These are phyloP conservation scores for Chaetomium fimeti DNA, from an alignment of 495 filamentous ascomycete genomes.

Conservation along the genomic window DNA sequence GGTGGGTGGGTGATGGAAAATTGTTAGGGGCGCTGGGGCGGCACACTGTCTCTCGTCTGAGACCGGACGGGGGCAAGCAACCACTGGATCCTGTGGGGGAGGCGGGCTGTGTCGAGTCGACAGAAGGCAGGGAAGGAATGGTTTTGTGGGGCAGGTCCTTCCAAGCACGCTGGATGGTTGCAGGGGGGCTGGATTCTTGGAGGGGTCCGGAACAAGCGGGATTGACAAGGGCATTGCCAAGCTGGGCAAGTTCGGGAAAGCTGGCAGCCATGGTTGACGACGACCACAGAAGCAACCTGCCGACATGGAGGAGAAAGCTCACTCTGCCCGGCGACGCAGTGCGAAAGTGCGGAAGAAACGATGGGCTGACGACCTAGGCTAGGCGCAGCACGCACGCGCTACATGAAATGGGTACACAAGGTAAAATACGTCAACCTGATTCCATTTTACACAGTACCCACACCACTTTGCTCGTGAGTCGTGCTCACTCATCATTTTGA, in stretches of 20 bases:
- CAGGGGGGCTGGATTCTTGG: not conserved
- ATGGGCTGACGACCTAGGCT: not conserved
- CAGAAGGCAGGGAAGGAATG: not conserved
- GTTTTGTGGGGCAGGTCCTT: conserved; percentile 10
- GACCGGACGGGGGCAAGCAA: conserved; percentile 3
- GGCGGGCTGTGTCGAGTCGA: conserved; percentile 26
- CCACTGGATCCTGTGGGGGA: not conserved
- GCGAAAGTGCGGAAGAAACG: not conserved
- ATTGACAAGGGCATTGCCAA: conserved; percentile 9
- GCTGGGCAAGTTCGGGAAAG: not conserved
- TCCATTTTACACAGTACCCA: conserved; percentile 1
- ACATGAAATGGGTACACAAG: not conserved
- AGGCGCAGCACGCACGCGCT: not conserved
- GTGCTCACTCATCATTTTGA: not conserved
- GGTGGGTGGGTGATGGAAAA: conserved; percentile 20
- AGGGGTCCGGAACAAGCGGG: conserved; percentile 16
- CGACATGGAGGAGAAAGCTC: not conserved
- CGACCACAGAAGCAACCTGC: not conserved
- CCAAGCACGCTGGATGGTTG: conserved; percentile 1
- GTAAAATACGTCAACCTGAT: not conserved
- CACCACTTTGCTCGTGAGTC: not conserved
- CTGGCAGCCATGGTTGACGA: not conserved
- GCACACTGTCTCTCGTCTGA: conserved; percentile 15
- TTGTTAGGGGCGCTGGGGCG: conserved; percentile 26
- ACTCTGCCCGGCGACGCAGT: not conserved